Evolutionary conservation across 2,329 filamentous ascomycete genomes (phyloP).

Genomic region (Microsporum canis): DNA sequence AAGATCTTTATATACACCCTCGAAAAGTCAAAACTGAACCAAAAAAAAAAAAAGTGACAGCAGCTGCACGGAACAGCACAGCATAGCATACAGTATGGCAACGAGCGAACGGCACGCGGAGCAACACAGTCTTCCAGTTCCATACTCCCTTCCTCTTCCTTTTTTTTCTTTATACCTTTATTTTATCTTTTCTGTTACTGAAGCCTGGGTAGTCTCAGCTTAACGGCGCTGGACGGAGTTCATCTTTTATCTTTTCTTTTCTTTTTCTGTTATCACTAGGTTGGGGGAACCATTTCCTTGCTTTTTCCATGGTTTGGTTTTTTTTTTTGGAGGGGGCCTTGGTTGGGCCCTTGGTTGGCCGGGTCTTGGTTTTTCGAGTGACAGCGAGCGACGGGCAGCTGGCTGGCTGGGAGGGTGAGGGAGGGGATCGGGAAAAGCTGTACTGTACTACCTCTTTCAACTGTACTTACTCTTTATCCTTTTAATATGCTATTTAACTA

Average conservation of each 20-base stretch:
- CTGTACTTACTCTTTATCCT: conserved; percentile 1
- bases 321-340: background rate
- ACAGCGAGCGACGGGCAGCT: conserved; percentile 1
- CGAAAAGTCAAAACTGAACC: background rate
- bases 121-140: background rate
- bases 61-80: background rate
- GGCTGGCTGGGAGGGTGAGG: background rate
- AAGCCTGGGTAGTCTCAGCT: background rate
- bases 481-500: conserved; percentile 3
- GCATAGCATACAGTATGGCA: background rate
- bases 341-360: background rate
- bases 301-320: conserved; percentile 3
- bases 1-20: background rate
- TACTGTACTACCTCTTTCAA: background rate
- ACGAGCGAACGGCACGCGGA: background rate
- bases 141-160: background rate
- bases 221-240: conserved; percentile 4
- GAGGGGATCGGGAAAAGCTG: background rate
- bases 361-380: background rate
- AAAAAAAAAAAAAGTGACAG: background rate
- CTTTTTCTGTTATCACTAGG: background rate
- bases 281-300: background rate
- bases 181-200: background rate
- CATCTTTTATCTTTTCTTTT: background rate
- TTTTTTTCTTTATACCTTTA: background rate